Evolutionary conservation across 163 green algal species (phyloP).

Genomic region (Scenedesmus sp.): DNA sequence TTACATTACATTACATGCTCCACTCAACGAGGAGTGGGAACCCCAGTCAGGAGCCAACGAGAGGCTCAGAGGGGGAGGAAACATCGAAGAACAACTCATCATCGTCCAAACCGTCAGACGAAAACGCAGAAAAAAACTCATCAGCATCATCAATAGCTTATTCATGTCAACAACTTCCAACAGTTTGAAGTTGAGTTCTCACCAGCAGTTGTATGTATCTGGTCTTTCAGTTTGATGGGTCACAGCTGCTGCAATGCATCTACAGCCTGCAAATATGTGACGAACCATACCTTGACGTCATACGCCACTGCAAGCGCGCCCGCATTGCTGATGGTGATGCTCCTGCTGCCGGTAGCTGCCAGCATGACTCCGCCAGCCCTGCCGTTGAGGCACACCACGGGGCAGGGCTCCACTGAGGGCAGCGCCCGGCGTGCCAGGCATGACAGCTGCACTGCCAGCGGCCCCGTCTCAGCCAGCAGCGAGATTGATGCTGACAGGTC

Average conservation of each 20-base stretch:
- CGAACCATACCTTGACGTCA: conserved; percentile 43
- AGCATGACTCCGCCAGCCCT: conserved; percentile 63
- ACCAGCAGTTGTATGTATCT: too few species aligned
- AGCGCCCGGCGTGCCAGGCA: conserved; percentile 70
- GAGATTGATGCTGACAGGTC: conserved; percentile 71
- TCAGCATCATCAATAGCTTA: too few species aligned
- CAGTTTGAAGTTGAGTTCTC: too few species aligned
- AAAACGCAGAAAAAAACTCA: too few species aligned
- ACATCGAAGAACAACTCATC: too few species aligned
- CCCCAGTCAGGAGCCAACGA: too few species aligned
- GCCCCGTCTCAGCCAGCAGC: conserved; percentile 74
- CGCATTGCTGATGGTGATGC: conserved; percentile 69
- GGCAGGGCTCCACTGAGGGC: conserved; percentile 39
- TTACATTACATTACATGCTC: too few species aligned
- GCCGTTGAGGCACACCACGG: conserved; percentile 53
- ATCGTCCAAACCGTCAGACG: too few species aligned
- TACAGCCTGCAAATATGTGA: not conserved
- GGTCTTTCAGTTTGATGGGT: too few species aligned
- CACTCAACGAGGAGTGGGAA: too few species aligned
- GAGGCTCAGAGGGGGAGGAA: too few species aligned
- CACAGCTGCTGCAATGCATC: not conserved
- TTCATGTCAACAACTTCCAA: too few species aligned
- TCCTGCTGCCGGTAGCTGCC: conserved; percentile 55
- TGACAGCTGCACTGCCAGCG: conserved; percentile 67
- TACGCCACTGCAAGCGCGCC: conserved; percentile 72